Evolutionary conservation across 441 rosid genomes (phyloP).

Genomic region (Gossypium lobatum): DNA sequence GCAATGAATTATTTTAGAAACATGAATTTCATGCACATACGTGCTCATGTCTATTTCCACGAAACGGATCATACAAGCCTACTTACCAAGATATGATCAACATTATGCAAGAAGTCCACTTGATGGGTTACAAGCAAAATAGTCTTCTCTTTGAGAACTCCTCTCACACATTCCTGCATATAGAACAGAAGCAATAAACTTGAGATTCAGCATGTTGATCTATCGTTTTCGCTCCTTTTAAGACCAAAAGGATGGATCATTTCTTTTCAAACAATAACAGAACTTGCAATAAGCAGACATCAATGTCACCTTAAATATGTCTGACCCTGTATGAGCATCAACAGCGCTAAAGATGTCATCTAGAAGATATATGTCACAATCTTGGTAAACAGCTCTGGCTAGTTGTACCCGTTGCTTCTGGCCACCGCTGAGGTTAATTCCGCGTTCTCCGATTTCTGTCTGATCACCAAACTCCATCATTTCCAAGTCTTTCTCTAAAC

Average conservation of each 20-base stretch:
- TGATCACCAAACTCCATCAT: conserved; percentile 94
- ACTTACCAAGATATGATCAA: conserved; percentile 68
- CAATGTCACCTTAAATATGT: conserved; percentile 63
- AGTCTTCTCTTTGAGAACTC: conserved; percentile 75
- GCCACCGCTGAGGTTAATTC: conserved; percentile 93
- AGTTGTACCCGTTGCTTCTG: conserved; percentile 94
- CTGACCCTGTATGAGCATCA: conserved; percentile 93
- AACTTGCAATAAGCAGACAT: background rate
- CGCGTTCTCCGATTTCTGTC: conserved; percentile 94
- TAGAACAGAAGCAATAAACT: conserved; percentile 6
- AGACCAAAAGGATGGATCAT: background rate
- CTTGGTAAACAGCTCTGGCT: conserved; percentile 91
- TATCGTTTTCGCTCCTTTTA: background rate
- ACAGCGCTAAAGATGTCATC: conserved; percentile 97
- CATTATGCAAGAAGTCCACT: conserved; percentile 85
- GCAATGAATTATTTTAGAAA: background rate
- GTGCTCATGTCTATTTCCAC: background rate
- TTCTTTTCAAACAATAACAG: background rate
- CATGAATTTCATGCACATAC: background rate
- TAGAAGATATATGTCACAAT: conserved; percentile 75
- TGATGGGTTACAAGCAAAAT: conserved; percentile 85
- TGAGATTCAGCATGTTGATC: background rate
- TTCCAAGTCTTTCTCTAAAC: conserved; percentile 76
- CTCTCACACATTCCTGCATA: conserved; percentile 77
- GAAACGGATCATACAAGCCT: background rate